These are phyloP conservation scores for Nakazawaea ishiwadae DNA, from an alignment of 805 yeast genomes.

Conservation along the genomic window DNA sequence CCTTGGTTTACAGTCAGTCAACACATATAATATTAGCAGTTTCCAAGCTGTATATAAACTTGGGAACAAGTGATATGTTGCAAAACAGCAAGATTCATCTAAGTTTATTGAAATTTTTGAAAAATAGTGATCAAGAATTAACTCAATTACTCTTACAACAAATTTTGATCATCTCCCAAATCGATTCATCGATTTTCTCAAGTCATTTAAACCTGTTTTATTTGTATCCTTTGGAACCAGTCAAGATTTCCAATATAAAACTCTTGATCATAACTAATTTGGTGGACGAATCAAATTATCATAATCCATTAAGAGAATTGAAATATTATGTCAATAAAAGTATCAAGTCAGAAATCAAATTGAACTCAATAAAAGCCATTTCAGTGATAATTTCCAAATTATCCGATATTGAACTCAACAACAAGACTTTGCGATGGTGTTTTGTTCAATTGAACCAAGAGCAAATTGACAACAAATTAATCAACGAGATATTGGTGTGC, in stretches of 20 bases:
- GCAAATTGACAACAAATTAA: slow-evolving; percentile 28
- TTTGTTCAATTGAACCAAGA: slow-evolving; percentile 36
- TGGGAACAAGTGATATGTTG: slow-evolving; percentile 55
- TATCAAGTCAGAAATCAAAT: slow-evolving; percentile 16
- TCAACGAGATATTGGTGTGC: slow-evolving; percentile 67
- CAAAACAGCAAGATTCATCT: slow-evolving; percentile 43
- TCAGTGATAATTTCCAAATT: slow-evolving; percentile 29
- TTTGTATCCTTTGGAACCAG: slow-evolving; percentile 50
- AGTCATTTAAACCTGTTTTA: slow-evolving; percentile 43
- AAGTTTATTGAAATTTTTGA: slow-evolving; percentile 40
- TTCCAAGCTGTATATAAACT: slow-evolving; percentile 47
- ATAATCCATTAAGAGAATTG: slow-evolving; percentile 53
- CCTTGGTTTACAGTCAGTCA: slow-evolving; percentile 46
- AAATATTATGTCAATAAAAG: slow-evolving; percentile 40
- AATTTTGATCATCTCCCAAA: slow-evolving; percentile 32
- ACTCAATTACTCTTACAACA: slow-evolving; percentile 41
- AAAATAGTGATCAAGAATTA: slow-evolving; percentile 24
- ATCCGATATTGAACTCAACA: slow-evolving; percentile 37
- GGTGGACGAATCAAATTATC: slow-evolving; percentile 48
- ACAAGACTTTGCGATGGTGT: slow-evolving; percentile 61
- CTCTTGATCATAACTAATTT: slow-evolving; percentile 56
- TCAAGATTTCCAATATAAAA: slow-evolving; percentile 44
- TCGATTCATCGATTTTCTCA: slow-evolving; percentile 27
- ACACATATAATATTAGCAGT: slow-evolving; percentile 60
- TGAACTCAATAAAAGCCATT: slow-evolving; percentile 49